Percentiles rank a stretch among this genome's conserved stretches.
These are phyloP conservation scores for Cordyceps tenuipes DNA, from an alignment of 2,329 filamentous ascomycete species.

Conservation along the genomic window DNA sequence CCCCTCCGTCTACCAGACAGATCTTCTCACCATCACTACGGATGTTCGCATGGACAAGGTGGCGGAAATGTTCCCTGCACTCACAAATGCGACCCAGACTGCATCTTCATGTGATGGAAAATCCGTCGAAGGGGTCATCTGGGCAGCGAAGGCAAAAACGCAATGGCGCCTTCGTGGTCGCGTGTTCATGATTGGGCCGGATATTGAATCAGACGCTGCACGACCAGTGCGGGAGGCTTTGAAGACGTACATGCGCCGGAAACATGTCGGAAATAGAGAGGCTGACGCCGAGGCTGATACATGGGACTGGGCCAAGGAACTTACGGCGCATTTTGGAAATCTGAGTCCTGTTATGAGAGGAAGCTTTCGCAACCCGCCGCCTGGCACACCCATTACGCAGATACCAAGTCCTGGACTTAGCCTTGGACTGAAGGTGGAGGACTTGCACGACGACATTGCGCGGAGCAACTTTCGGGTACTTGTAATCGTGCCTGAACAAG, in stretches of 20 bases:
- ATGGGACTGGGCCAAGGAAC: conserved; percentile 73
- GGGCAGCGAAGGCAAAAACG: conserved; percentile 59
- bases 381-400: conserved; percentile 52
- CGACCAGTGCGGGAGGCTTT: conserved; percentile 52
- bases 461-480: conserved; percentile 73
- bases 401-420: conserved; percentile 33
- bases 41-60: conserved; percentile 84
- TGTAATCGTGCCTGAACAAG: conserved; percentile 69
- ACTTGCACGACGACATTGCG: conserved; percentile 62
- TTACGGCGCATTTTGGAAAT: conserved; percentile 87
- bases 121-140: conserved; percentile 75
- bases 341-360: conserved; percentile 72
- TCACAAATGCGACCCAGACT: background rate
- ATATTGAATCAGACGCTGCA: conserved; percentile 42
- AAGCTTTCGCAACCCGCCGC: conserved; percentile 63
- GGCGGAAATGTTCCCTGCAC: conserved; percentile 52
- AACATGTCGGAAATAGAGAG: conserved; percentile 7
- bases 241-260: conserved; percentile 50
- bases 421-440: conserved; percentile 57
- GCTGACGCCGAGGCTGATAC: conserved; percentile 15
- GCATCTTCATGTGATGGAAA: conserved; percentile 51
- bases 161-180: conserved; percentile 81
- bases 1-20: conserved; percentile 59
- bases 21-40: conserved; percentile 76
- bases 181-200: conserved; percentile 66